Conservation (phyloP, 78 protist genomes). For the Creolimax fragrantissima region DNA sequence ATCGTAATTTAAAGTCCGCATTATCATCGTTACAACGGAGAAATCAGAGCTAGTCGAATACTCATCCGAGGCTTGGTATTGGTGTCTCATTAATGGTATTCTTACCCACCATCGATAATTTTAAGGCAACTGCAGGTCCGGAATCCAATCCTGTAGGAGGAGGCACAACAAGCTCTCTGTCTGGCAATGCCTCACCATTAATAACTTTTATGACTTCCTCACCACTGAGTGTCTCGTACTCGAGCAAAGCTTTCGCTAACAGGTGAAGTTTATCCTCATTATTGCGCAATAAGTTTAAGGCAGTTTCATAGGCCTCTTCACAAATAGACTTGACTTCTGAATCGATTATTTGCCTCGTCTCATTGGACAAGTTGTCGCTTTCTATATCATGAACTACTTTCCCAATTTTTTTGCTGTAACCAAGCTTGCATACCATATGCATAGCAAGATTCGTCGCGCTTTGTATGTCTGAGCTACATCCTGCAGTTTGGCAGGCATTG, state of each 20-base stretch:
- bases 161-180: background rate
- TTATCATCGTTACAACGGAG: no score
- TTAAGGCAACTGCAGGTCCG: no score
- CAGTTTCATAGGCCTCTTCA: constrained; percentile 42
- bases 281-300: constrained; percentile 20
- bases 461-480: constrained; percentile 31
- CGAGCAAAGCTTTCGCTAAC: constrained; percentile 61
- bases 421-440: constrained; percentile 58
- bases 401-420: constrained; percentile 50
- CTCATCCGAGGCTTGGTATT: no score
- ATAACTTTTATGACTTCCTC: constrained; percentile 28
- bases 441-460: constrained; percentile 48
- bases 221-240: constrained; percentile 54
- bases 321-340: constrained; percentile 29
- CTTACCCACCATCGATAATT: no score
- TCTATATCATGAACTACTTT: constrained; percentile 14
- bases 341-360: constrained; percentile 41
- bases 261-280: constrained; percentile 43
- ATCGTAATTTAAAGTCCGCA: no score
- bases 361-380: background rate
- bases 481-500: no score
- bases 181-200: background rate
- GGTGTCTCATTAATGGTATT: no score
- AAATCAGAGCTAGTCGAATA: no score
- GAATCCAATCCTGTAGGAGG: background rate